Conservation (phyloP, 768 basidiomycete species). For the Suillus lakei region DNA sequence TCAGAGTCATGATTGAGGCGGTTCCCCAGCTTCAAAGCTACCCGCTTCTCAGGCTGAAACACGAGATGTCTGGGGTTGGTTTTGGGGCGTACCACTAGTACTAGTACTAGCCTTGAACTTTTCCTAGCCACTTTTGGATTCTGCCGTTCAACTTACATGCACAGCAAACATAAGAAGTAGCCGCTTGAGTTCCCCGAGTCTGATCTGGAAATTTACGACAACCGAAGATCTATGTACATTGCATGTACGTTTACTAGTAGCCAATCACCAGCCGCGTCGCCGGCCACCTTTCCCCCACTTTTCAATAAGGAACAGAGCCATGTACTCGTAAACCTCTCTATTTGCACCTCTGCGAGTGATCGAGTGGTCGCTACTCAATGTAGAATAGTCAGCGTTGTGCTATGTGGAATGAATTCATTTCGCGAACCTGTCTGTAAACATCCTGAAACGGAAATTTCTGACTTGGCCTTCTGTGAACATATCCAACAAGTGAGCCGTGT, state of each 20-base stretch:
- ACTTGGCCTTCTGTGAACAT: conserved; percentile 85
- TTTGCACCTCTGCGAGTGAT: conserved; percentile 78
- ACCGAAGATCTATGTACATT: not conserved
- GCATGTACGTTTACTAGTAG: not conserved
- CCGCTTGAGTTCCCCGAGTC: not conserved
- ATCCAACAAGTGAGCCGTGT: conserved; percentile 89
- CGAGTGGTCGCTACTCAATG: conserved; percentile 68
- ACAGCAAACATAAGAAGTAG: not conserved
- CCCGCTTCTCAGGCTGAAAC: not conserved
- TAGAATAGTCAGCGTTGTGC: conserved; percentile 14
- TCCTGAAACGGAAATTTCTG: conserved; percentile 81
- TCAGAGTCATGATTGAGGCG: not conserved
- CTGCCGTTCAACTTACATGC: no score
- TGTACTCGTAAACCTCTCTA: conserved; percentile 84
- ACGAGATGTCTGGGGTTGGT: no score
- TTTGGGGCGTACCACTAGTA: not conserved
- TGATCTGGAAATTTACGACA: not conserved
- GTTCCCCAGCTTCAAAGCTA: no score
- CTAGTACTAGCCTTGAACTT: not conserved
- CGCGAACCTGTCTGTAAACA: conserved; percentile 94
- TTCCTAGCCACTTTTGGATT: not conserved
- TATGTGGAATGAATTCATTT: conserved; percentile 3
- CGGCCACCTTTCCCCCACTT: conserved; percentile 91
- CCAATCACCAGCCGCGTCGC: conserved; percentile 58
- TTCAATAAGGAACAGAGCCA: conserved; percentile 84